Conservation (phyloP, 1,284 basidiomycete species). For the Cryptococcus depauperatus region DNA sequence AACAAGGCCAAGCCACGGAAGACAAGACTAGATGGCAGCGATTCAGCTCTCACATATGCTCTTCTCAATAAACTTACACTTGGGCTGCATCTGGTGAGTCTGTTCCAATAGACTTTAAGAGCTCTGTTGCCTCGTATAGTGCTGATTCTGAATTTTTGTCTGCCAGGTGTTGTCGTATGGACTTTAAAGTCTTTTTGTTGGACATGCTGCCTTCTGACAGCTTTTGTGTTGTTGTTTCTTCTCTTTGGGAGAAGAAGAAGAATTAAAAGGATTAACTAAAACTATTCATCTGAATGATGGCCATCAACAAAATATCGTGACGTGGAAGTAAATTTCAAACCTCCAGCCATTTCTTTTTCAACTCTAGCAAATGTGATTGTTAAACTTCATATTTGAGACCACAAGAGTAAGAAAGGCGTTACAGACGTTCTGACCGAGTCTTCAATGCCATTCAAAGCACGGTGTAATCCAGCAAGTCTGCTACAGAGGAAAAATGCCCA, state of each 20-base stretch:
- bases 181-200: slow-evolving; percentile 54
- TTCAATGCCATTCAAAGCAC: slow-evolving; percentile 23
- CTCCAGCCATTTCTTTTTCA: too few species aligned
- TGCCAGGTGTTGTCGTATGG: slow-evolving; percentile 65
- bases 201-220: too few species aligned
- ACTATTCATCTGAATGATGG: too few species aligned
- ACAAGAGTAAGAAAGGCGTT: too few species aligned
- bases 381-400: too few species aligned
- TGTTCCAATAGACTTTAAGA: slow-evolving; percentile 55
- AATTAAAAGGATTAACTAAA: too few species aligned
- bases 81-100: slow-evolving; percentile 52
- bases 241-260: too few species aligned
- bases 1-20: slow-evolving; percentile 69
- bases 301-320: too few species aligned
- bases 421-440: too few species aligned
- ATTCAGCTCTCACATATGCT: neutral
- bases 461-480: slow-evolving; percentile 17
- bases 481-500: slow-evolving; percentile 11
- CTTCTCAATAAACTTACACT: slow-evolving; percentile 53
- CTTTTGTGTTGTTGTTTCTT: too few species aligned
- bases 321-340: too few species aligned
- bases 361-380: too few species aligned
- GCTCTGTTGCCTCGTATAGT: slow-evolving; percentile 31
- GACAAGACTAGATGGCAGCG: slow-evolving; percentile 55
- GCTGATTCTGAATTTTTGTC: slow-evolving; percentile 66